Evolutionary conservation across 2,329 filamentous ascomycete species (phyloP).

Genomic region (Coniochaeta sp.): DNA sequence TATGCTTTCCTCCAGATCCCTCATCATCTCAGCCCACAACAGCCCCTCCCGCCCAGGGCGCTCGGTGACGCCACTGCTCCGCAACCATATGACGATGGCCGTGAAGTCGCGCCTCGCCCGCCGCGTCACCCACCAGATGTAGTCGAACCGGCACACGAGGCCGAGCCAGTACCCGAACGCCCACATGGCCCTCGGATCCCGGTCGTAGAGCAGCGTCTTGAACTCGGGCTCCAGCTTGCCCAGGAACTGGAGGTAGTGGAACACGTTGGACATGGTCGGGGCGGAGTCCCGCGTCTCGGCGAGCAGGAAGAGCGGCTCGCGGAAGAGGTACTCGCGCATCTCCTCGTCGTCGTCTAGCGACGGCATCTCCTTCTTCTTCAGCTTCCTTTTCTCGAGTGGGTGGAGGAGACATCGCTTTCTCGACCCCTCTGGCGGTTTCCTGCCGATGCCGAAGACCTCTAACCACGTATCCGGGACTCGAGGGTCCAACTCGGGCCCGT

Average conservation of each 20-base stretch:
- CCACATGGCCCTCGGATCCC: constrained; percentile 16
- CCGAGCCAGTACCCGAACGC: constrained; percentile 19
- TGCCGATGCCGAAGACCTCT: constrained; percentile 10
- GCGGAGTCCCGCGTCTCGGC: constrained; percentile 11
- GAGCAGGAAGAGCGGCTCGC: constrained; percentile 11
- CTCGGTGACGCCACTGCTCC: constrained; percentile 8
- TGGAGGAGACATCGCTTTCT: background rate
- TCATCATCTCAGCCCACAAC: constrained; percentile 12
- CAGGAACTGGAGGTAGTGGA: constrained; percentile 15
- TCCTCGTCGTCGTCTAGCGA: background rate
- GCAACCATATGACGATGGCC: constrained; percentile 16
- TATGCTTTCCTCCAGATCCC: constrained; percentile 9
- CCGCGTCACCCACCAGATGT: constrained; percentile 14
- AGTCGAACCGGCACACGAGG: constrained; percentile 13
- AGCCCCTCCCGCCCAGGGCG: constrained; percentile 11
- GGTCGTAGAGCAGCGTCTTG: constrained; percentile 9
- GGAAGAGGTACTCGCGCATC: constrained; percentile 10
- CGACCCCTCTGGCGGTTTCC: background rate
- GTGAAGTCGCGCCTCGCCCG: constrained; percentile 15
- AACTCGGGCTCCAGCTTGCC: constrained; percentile 12
- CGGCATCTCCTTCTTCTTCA: background rate
- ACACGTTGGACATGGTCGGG: constrained; percentile 8
- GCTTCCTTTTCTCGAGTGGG: background rate
- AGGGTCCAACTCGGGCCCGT: constrained; percentile 10
- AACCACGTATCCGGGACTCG: constrained; percentile 13